Evolutionary conservation across 106 monocot genomes (phyloP).

Genomic region (Platanthera guangdongensis): DNA sequence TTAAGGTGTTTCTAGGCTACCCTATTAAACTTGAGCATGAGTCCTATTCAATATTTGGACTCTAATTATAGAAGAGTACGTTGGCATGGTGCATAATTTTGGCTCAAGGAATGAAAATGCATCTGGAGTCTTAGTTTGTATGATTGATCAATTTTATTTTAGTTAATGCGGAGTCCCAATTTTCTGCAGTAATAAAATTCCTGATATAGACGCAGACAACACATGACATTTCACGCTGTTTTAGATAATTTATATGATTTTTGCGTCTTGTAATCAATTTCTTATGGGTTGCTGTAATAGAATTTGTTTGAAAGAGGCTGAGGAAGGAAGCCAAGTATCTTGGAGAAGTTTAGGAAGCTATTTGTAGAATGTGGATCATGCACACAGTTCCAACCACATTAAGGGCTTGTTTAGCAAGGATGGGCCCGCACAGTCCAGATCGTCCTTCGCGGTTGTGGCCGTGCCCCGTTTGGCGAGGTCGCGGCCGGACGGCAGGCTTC

Average conservation of each 20-base stretch:
- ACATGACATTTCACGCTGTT: neutral
- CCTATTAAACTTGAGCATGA: neutral
- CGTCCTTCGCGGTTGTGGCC: no score
- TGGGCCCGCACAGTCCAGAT: no score
- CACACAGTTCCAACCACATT: no score
- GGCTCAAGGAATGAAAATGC: neutral
- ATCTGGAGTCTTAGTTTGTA: neutral
- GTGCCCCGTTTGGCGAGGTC: no score
- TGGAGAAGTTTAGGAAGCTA: no score
- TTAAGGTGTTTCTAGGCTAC: neutral
- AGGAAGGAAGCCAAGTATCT: no score
- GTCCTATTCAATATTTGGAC: neutral
- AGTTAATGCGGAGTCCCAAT: neutral
- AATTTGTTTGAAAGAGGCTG: neutral
- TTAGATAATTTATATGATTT: neutral
- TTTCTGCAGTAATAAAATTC: neutral
- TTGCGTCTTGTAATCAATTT: neutral
- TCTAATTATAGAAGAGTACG: neutral
- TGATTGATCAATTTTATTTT: neutral
- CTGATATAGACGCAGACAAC: neutral
- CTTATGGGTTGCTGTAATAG: neutral
- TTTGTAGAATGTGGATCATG: no score
- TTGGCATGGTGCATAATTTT: neutral
- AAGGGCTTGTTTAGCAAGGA: no score
- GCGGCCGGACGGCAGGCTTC: no score